Evolutionary conservation across 768 basidiomycete species (phyloP), one percentile per base, ranked within the genome.

Genomic region (Suillus cothurnatus): DNA sequence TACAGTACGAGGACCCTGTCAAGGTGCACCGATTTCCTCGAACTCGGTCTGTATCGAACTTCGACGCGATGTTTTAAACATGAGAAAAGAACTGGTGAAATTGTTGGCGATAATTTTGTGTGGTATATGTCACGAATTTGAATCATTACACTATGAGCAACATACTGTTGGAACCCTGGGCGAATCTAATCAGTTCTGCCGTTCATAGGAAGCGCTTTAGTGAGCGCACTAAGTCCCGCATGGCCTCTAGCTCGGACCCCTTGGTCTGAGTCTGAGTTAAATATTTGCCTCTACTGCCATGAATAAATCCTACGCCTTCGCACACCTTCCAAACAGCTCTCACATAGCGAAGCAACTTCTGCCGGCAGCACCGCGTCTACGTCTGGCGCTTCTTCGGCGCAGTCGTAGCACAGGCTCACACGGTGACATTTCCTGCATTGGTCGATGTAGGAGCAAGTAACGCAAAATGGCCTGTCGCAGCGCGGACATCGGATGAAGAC

Each of bases 1-100:
- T n/a, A n/a, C 67, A 82, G 81, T 68, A 68, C 21, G 80, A 83
- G 52, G 80, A 83, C 55, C 78, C 81, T 49, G 72, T 82, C 7
- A 66, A 70, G 12, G 70, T 76, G n/a, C 57, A 63, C 17, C 70
- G 68, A 7, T 81, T 81, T 63, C 82, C 82, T 57, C 74, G 81
- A 2, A 69, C 73, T n/a, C 74, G 72, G 45, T 79, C 79, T 1
- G 71, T 79, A 2, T 74, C 76, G 5, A 81, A 81, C 63, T 81
- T 82, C 65, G 67, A 68, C 49, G 62, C 73, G 56, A 82, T 81
- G 82, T 70, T 61, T 65, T 62, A 52, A 64, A 26, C 4, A 53
- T 26, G n/a, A 41, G 39, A 9, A 26, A 39, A 9, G 23, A 58
- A 26, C 7, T 4, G 3, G 7, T 7, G 2, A 52, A 9, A 52